Evolutionary conservation across 2,329 filamentous ascomycete genomes (phyloP).

Genomic region (Epichloe glyceriae): DNA sequence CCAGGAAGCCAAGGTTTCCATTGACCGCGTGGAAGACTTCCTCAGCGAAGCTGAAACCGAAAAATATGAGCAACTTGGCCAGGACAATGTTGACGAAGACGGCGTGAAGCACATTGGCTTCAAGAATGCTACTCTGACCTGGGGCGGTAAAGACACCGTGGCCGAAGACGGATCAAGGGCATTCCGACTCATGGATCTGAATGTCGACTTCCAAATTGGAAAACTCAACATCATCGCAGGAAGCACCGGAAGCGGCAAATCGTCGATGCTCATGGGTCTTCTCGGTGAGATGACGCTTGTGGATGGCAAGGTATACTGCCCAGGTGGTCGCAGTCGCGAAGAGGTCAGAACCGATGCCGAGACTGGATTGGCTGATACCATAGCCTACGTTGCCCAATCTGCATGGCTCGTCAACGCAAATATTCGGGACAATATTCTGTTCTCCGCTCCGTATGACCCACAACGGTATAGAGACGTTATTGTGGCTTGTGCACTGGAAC

Average conservation of each 20-base stretch:
- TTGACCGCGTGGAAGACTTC: conserved; percentile 93
- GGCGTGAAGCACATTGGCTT: conserved; percentile 72
- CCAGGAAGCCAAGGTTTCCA: conserved; percentile 91
- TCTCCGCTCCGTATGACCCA: conserved; percentile 68
- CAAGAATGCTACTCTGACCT: conserved; percentile 72
- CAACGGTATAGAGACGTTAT: conserved; percentile 79
- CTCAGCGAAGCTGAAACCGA: conserved; percentile 88
- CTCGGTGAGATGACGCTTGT: conserved; percentile 91
- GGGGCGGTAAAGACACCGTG: conserved; percentile 59
- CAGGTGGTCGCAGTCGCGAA: conserved; percentile 73
- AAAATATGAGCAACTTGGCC: conserved; percentile 76
- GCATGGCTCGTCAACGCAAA: conserved; percentile 95
- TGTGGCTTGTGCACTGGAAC: conserved; percentile 78
- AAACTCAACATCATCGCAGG: conserved; percentile 88
- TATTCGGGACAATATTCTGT: conserved; percentile 92
- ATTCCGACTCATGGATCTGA: conserved; percentile 71
- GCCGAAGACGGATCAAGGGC: conserved; percentile 55
- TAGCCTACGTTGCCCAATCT: conserved; percentile 93
- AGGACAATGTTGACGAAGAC: conserved; percentile 53
- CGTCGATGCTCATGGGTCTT: conserved; percentile 87
- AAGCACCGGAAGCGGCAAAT: conserved; percentile 90
- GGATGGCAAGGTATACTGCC: conserved; percentile 69
- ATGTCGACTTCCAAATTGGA: conserved; percentile 72
- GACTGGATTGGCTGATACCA: conserved; percentile 77
- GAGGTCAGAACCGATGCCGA: conserved; percentile 70